Base-by-base conservation (phyloP, 2,329 filamentous ascomycete species). In the Fusarium duplospermum region DNA sequence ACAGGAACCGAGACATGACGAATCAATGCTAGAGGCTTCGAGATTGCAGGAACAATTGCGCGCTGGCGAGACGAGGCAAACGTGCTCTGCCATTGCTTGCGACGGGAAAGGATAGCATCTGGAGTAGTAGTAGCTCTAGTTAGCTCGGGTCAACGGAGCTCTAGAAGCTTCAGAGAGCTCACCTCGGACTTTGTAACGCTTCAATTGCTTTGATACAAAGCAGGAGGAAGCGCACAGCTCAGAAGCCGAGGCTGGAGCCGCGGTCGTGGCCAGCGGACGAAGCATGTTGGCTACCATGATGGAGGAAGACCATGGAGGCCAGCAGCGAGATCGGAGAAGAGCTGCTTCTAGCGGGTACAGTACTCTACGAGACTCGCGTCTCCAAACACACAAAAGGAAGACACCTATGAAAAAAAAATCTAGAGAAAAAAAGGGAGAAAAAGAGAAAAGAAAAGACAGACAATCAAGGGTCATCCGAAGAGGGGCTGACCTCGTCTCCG, bases 51-150 rank as follows among this genome's bases (percentile, higher is more conserved):
- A 18, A 80, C 78, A 22, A 79, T 70, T 67, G 78, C 78, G 45
- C 72, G 76, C 54, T 77, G 78, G 64, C 79, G 78, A 60, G 78
- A 69, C 20, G 70, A 67, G 35, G 79, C 71, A 22, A 77, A 65
- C 22, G 83, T 82, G 71, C 79, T 82, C 71, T 85, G 82, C 84
- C 84, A 86, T 71, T 83, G 81, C 62, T 71, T 76, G 47, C 81
- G 81, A 45, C 80, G 79, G 36, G 74, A 69, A 33, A 74, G 68
- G 31, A 77, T 62, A 11, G 64, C 27, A 56, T 67, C 70, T 69
- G 22, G 10, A 52, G 22, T 4, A 29, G 31, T 33, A 33, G 31
- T 33, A 47, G 31, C 11, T 62, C 5, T 20, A 18, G 56, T 77
- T 62, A 77, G 68, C 59, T 64, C 47, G 31, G 50, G 3, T 45